Evolutionary conservation across 306 rosid genomes (phyloP), one percentile per base, ranked within the genome.

Genomic region (Vicia sativa): DNA sequence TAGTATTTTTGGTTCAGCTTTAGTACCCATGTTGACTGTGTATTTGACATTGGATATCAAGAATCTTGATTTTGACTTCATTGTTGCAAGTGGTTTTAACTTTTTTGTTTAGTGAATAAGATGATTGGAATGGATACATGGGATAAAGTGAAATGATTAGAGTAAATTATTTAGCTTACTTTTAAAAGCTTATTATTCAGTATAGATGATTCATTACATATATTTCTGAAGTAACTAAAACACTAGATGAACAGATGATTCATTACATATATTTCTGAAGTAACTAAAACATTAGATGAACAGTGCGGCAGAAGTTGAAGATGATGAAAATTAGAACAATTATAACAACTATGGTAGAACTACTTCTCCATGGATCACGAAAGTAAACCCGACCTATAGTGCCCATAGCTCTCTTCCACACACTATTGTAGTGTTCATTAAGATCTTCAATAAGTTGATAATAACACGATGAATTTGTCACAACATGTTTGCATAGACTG

Each of bases 301-400:
- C 38, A 34, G 38, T 0, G 2, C 9, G 38, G 7, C 9, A 34
- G 9, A 34, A 34, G 38, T 34, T 34, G 38, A 34, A 34, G 38
- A 34, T 34, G 38, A 34, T 34, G 38, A 34, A 34, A 34, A 34
- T 7, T 34, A 34, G 9, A 34, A 34, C 38, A 34, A 34, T 34
- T 34, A 34, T 7, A 34, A 34, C 38, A 34, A 34, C 38, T 34
- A 34, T 34, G 38, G 38, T 34, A 34, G 38, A 74, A 66, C 85
- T 84, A 26, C 75, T 74, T 15, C 87, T 87, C 85, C 89, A 84
- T 11, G 80, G 81, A 62, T 87, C 89, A 1, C 74, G 73, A 77
- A 87, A 84, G 46, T 87, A 87, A 28, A 84, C 69, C 55, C 67
- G 78, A 38, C 61, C 84, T 11, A 81, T 37, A 1, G 80, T 71